Base-by-base conservation (phyloP, 1,284 basidiomycete species). In the Cryptococcus jaspeensis region DNA sequence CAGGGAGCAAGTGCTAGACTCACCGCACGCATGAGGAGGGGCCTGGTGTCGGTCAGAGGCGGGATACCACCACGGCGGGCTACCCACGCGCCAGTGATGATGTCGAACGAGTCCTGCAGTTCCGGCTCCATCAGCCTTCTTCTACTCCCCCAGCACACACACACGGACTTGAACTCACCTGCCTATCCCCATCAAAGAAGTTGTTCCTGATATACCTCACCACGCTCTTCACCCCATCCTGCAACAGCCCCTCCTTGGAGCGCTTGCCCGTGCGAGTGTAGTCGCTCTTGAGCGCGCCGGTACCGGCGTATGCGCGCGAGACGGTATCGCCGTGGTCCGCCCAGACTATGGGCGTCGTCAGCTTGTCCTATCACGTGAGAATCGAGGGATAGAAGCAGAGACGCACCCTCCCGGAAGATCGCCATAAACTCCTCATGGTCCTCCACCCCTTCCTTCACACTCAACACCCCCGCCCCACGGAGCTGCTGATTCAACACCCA, bases 151-250 rank as follows among this genome's bases (percentile, higher is more conserved):
- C 40, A 42, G 12, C 40, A 8, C 40, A 13, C 40, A 42, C 28
- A 4, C 28, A 32, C 28, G 28, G 9, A 32, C 4, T 4, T 32
- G 28, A 32, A 71, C 80, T 66, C 69, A 86, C 87, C 81, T 90
- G 93, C 70, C 94, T 81, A 51, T 92, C 84, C 6, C 96, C 96
- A 74, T 99, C 96, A 69, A 97, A 90, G 80, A 92, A 94, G 75
- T 97, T 99, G 81, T 99, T 99, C 81, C 89, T 93, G 64, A 97
- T 72, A 74, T 99, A 99, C 60, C 96, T 85, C 78, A 87, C 83
- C 2, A 87, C 74, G 18, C 89, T 89, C 77, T 98, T 99, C 76
- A 87, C 81, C 1, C 92, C 91, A 77, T 99, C 96, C 70, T 93
- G 86, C 47, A 96, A 67, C 28, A 82, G 76, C 28, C 95, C 95